A percentile compares a stretch with the other conserved stretches of the same genome.
These are phyloP conservation scores for Sarocladium kiliense DNA, from an alignment of 2,329 filamentous ascomycete species.

Conservation along the genomic window DNA sequence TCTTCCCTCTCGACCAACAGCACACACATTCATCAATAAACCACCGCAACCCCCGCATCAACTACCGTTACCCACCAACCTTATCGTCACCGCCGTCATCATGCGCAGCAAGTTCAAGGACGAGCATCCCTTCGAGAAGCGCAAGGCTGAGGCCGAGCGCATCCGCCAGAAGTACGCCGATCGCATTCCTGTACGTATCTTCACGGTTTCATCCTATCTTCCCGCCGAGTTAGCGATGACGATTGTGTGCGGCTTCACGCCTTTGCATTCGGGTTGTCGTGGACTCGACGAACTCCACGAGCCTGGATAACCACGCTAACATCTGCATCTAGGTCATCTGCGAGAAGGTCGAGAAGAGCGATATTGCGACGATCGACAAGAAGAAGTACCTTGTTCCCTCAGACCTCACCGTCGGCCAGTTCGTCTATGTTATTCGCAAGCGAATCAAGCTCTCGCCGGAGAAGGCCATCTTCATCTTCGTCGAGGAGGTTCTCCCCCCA, in stretches of 20 bases:
- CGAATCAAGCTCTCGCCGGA: constrained; percentile 99
- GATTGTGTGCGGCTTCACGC: neutral
- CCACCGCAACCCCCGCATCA: neutral
- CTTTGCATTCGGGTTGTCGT: constrained; percentile 1
- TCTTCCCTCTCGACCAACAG: neutral
- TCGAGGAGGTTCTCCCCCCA: constrained; percentile 94
- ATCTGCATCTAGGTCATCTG: constrained; percentile 74
- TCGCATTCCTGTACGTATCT: constrained; percentile 81
- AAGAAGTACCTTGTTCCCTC: constrained; percentile 99
- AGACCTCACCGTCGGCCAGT: constrained; percentile 97
- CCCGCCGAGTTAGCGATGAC: neutral
- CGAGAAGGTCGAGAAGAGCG: constrained; percentile 98
- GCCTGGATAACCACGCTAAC: neutral
- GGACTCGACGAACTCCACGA: neutral
- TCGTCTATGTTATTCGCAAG: constrained; percentile 99
- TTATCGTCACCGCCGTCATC: constrained; percentile 38
- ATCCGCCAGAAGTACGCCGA: constrained; percentile 99
- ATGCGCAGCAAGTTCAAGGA: constrained; percentile 99
- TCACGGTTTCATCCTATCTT: neutral
- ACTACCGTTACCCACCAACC: neutral
- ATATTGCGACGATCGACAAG: constrained; percentile 99
- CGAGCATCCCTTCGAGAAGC: constrained; percentile 99
- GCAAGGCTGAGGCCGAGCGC: constrained; percentile 98
- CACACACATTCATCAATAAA: neutral
- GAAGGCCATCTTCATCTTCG: constrained; percentile 99